Evolutionary conservation across 805 yeast genomes (phyloP), one percentile per base, ranked within the genome.

Genomic region (Blastobotrys parvus): DNA sequence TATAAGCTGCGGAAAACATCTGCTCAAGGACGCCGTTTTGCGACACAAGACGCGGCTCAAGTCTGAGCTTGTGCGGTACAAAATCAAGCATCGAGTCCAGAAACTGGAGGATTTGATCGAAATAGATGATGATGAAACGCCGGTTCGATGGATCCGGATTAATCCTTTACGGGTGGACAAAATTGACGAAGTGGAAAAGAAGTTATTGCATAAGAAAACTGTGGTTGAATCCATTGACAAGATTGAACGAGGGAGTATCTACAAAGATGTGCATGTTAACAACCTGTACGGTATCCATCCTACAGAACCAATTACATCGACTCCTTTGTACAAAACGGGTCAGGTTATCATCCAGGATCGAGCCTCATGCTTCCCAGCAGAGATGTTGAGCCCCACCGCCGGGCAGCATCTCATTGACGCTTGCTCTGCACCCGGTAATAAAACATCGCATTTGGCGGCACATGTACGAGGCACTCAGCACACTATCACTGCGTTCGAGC

Each of bases 381-480:
- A 77, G 47, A 88, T 92, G 21, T 63, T 92, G 38, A 69, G 75
- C 48, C 85, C 90, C 0, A 43, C 59, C 0, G 68, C 75, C 3
- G 82, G 80, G 36, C 80, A 74, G 45, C 62, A 69, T 19, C 77
- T 88, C 8, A 83, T 92, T 36, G 99, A 92, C 64, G 82, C 96
- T 1, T 89, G 97, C 65, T 89, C 97, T 2, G 98, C 99, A 0
- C 99, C 99, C 3, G 99, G 99, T 3, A 92, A 92, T 62, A 94
- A 92, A 60, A 92, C 99, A 0, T 86, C 97, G 0, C 97, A 90
- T 63, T 65, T 82, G 18, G 95, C 96, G 0, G 77, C 92, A 0
- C 67, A 75, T 40, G 62, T 86, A 18, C 51, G 57, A 2, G 45
- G 43, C 19, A 51, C 56, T 3, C 65, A 67, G 0, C 54, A 57